Base-by-base conservation (phyloP, 805 yeast species). In the Yarrowia phangngaensis region DNA sequence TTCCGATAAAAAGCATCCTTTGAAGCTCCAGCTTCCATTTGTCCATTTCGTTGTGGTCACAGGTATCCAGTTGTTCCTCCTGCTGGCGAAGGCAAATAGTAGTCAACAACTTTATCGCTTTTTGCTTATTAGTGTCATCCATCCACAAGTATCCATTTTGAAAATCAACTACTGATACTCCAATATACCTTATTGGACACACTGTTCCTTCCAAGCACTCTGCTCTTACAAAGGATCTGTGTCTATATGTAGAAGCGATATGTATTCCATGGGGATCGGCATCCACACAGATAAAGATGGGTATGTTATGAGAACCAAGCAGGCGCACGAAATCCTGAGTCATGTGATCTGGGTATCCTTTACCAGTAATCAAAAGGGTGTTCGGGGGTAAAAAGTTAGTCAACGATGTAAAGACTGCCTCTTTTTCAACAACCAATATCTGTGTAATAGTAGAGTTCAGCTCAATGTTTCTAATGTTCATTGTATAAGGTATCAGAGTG, bases 191-290 rank as follows among this genome's bases (percentile, higher is more conserved):
- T 13, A 68, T 20, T 1, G 27, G 13, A 12, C 53, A 52, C 4
- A 51, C 35, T 22, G 20, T 2, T 12, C 46, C 45, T 19, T 19
- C 11, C 14, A 38, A 9, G 2, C 22, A 17, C 2, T 23, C 4
- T 13, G 45, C 45, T 9, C 32, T 15, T 3, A 38, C 45, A 19
- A 45, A 54, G 4, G 59, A 48, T 12, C 69, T 59, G 45, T 40
- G 32, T 55, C 60, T 57, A 52, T 69, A 70, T 6, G 59, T 61
- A 58, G 71, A 50, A 51, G 70, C 64, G 24, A 81, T 81, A 54
- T 70, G 69, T 8, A 79, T 58, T 0, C 88, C 88, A 58, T 77
- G 77, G 2, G 82, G 74, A 55, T 82, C 88, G 12, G 82, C 72
- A 58, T 82, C 88, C 20, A 79, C 78, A 24, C 75, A 66, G 1